phyloP scores from a whole-genome alignment of 2,329 filamentous ascomycete species.

The Cladosporium sp. region DNA sequence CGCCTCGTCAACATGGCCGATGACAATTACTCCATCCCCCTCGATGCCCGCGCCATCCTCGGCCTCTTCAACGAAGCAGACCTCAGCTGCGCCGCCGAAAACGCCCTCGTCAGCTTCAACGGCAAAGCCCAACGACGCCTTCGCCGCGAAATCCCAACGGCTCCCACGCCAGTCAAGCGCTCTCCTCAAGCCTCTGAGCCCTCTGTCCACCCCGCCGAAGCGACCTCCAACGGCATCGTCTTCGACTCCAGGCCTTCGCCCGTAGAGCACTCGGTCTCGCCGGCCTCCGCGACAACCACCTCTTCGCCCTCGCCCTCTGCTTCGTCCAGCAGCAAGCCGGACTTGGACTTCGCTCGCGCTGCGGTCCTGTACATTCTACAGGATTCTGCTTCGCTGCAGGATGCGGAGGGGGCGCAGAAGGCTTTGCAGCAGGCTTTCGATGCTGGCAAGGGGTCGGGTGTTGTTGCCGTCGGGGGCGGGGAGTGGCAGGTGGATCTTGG shows the following conservation, averaged over 20 bases:
- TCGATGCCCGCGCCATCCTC: slow-evolving; percentile 66
- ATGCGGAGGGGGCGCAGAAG: slow-evolving; percentile 41
- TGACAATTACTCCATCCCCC: slow-evolving; percentile 68
- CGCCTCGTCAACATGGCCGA: slow-evolving; percentile 64
- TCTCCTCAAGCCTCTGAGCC: slow-evolving; percentile 6
- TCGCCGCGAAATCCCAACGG: not conserved
- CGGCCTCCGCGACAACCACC: slow-evolving; percentile 18
- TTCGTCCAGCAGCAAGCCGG: slow-evolving; percentile 19
- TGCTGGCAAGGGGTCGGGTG: slow-evolving; percentile 11
- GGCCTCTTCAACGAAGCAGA: slow-evolving; percentile 71
- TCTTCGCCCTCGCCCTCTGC: slow-evolving; percentile 11
- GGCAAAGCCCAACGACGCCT: slow-evolving; percentile 37
- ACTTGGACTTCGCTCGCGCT: slow-evolving; percentile 42
- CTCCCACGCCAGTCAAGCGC: slow-evolving; percentile 21
- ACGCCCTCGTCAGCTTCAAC: slow-evolving; percentile 81
- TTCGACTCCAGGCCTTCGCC: slow-evolving; percentile 16
- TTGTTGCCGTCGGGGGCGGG: not conserved
- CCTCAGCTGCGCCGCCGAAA: slow-evolving; percentile 78
- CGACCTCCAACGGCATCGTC: slow-evolving; percentile 32
- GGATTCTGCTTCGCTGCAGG: slow-evolving; percentile 35
- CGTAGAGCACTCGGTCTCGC: slow-evolving; percentile 1
- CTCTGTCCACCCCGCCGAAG: slow-evolving; percentile 19
- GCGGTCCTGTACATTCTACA: slow-evolving; percentile 45
- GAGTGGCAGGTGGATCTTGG: not conserved
- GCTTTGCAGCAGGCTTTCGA: slow-evolving; percentile 35